Base-by-base conservation (phyloP, 2,329 filamentous ascomycete species). In the Taxawa tesnikishii region DNA sequence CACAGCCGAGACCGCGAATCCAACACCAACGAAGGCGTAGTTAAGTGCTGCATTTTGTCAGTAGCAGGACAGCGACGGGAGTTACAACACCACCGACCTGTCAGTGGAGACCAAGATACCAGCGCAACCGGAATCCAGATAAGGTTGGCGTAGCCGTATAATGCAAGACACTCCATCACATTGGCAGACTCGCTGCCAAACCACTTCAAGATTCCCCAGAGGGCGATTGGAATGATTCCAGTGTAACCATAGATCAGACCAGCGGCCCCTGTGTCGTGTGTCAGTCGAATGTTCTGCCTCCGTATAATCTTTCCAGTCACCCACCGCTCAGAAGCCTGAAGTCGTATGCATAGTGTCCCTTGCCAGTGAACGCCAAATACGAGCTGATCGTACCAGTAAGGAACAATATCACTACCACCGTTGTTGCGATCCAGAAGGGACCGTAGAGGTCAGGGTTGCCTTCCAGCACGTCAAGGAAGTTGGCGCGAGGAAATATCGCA, bases 371-470 rank as follows among this genome's bases (percentile, higher is more conserved):
- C 15, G 81, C 74, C 30, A 94, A 63, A 57, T 93, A 96, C 58
- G 90, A 80, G 52, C 79, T 92, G 43, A 98, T 94, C 0, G 90
- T 96, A 9, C 90, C 90, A 1, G 88, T 90, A 27, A 98, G 57
- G 60, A 98, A 98, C 18, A 98, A 62, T 38, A 98, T 96, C 41
- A 98, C 72, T 9, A 98, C 79, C 7, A 98, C 90, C 1, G 90
- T 96, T 1, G 90, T 96, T 7, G 90, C 90, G 60, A 98, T 96
- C 90, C 90, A 98, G 53, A 96, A 85, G 1, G 90, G 90, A 1
- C 88, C 88, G 65, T 98, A 98, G 19, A 98, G 65, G 52, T 98
- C 90, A 1, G 90, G 83, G 55, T 96, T 96, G 13, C 90, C 90
- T 54, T 98, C 90, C 16, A 98, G 71, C 21, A 96, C 84, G 53